Evolutionary conservation across 352 stramenopile genomes (phyloP).

Genomic region (Globisporangium spiculum): DNA sequence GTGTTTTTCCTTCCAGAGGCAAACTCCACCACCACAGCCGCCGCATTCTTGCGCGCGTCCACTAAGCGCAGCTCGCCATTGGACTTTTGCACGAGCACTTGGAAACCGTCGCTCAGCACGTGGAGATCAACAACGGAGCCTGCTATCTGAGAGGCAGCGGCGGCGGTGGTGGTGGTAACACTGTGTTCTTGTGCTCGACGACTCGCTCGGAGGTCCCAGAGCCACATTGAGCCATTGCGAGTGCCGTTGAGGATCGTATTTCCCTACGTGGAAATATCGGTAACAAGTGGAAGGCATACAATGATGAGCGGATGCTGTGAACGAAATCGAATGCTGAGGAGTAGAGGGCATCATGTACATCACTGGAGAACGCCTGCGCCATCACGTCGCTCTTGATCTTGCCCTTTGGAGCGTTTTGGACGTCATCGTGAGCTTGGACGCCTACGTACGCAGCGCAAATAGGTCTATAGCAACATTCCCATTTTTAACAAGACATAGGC

Average conservation of each 20-base stretch:
- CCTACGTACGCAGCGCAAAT: slow-evolving; percentile 11
- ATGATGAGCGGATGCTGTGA: not conserved
- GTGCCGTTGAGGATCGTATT: slow-evolving; percentile 50
- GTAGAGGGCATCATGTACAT: not conserved
- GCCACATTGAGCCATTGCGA: slow-evolving; percentile 40
- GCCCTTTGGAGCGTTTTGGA: slow-evolving; percentile 25
- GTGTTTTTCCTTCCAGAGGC: slow-evolving; percentile 21
- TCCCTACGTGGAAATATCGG: slow-evolving; percentile 17
- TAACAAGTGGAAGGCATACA: not conserved
- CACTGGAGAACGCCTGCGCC: slow-evolving; percentile 35
- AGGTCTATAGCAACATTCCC: not conserved
- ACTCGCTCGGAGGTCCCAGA: slow-evolving; percentile 42
- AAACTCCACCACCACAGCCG: slow-evolving; percentile 32
- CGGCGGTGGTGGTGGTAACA: slow-evolving; percentile 14
- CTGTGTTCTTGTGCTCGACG: slow-evolving; percentile 17
- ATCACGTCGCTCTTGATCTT: slow-evolving; percentile 36
- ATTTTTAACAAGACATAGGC: not conserved
- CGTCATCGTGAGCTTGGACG: not conserved
- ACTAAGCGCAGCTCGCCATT: slow-evolving; percentile 40
- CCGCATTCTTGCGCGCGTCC: slow-evolving; percentile 41
- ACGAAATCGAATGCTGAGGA: not conserved
- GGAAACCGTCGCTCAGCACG: slow-evolving; percentile 35
- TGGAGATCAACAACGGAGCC: slow-evolving; percentile 35
- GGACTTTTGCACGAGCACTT: slow-evolving; percentile 42
- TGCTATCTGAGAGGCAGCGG: slow-evolving; percentile 14